Evolutionary conservation across 1,284 basidiomycete genomes (phyloP).

Genomic region (Ustilago tritici): DNA sequence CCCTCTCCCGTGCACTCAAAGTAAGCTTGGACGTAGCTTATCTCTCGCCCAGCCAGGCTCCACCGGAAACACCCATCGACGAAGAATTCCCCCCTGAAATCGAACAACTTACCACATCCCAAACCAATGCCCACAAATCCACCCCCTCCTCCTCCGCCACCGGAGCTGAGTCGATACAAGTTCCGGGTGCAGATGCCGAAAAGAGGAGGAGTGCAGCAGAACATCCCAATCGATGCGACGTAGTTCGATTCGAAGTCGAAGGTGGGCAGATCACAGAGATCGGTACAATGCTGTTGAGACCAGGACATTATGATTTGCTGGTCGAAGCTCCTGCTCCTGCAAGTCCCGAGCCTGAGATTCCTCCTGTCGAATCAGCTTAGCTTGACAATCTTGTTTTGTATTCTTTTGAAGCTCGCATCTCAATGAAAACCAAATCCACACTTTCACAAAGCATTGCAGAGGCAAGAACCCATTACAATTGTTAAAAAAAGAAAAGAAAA

Average conservation of each 20-base stretch:
- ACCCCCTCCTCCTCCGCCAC: background rate
- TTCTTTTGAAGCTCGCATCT: too few species aligned
- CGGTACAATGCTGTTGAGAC: conserved; percentile 53
- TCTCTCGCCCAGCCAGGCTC: conserved; percentile 50
- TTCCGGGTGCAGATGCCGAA: conserved; percentile 39
- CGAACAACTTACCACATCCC: conserved; percentile 15
- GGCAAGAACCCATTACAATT: too few species aligned
- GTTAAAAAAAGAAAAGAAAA: too few species aligned
- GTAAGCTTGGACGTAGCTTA: conserved; percentile 63
- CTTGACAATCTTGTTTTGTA: background rate
- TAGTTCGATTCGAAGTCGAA: conserved; percentile 60
- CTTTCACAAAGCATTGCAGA: too few species aligned
- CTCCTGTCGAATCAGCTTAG: conserved; percentile 26
- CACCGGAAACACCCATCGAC: conserved; percentile 45
- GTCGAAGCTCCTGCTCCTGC: conserved; percentile 51
- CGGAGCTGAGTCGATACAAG: conserved; percentile 25
- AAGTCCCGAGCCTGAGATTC: conserved; percentile 53
- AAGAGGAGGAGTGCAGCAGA: conserved; percentile 20
- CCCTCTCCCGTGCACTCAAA: conserved; percentile 54
- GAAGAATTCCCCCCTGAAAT: conserved; percentile 32
- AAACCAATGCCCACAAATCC: background rate
- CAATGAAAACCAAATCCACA: too few species aligned
- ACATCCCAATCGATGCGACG: conserved; percentile 51
- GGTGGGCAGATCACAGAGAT: conserved; percentile 59
- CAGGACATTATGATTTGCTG: conserved; percentile 61